A percentile compares a stretch with the other conserved stretches of the same genome.
Conservation (phyloP, 2,329 filamentous ascomycete genomes). For the Venturia effusa region DNA sequence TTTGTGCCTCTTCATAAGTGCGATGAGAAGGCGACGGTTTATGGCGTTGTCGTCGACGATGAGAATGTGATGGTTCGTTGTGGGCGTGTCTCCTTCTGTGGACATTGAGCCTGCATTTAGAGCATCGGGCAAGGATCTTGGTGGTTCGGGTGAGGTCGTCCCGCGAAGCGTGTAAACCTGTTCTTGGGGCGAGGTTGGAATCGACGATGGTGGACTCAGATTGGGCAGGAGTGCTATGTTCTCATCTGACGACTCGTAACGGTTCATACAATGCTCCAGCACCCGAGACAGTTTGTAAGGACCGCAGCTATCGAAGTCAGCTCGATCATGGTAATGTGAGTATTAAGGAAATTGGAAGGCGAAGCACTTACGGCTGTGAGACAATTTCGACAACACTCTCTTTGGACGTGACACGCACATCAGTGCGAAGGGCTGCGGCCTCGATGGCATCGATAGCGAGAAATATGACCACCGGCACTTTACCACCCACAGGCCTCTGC, state of each 20-base stretch:
- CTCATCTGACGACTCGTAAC: conserved; percentile 13
- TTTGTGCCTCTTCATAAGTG: conserved; percentile 23
- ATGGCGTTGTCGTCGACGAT: conserved; percentile 30
- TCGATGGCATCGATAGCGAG: conserved; percentile 23
- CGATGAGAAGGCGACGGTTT: conserved; percentile 23
- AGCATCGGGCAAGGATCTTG: background rate
- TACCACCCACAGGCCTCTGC: conserved; percentile 7
- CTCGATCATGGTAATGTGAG: background rate
- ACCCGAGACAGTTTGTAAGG: conserved; percentile 5
- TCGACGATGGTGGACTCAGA: too few relatives aligned
- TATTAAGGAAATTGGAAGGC: background rate
- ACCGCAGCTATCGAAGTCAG: background rate
- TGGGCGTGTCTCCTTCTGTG: background rate
- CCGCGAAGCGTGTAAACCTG: too few relatives aligned
- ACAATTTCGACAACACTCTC: conserved; percentile 14
- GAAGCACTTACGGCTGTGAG: conserved; percentile 3
- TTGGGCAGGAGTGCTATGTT: background rate
- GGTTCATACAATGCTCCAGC: background rate
- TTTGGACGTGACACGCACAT: conserved; percentile 20
- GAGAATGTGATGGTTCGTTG: conserved; percentile 16
- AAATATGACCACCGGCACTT: conserved; percentile 21
- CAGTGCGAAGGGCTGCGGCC: conserved; percentile 22
- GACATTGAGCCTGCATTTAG: too few relatives aligned
- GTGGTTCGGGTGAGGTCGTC: background rate
- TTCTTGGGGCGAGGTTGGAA: too few relatives aligned